Evolutionary conservation across 495 filamentous ascomycete species (phyloP).

Genomic region (Corynascus novoguineensis): DNA sequence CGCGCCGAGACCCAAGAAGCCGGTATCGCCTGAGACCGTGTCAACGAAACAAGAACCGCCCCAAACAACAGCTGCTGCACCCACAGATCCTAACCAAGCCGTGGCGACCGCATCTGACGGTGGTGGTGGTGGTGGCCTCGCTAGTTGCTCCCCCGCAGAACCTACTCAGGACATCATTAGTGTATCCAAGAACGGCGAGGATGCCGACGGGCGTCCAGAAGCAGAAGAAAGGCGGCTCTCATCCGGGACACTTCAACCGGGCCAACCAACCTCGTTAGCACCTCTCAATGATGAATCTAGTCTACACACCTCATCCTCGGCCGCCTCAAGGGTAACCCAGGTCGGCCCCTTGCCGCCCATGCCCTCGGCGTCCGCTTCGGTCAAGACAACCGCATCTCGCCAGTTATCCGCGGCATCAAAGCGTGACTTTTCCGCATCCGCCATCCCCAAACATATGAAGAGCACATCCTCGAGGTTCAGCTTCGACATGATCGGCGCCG

Average conservation of each 20-base stretch:
- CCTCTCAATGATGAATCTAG: conserved; percentile 36
- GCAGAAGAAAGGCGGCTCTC: not conserved
- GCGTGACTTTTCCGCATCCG: conserved; percentile 42
- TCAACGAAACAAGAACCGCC: not conserved
- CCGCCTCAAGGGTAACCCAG: conserved; percentile 29
- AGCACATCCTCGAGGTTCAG: conserved; percentile 87
- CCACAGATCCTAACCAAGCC: not conserved
- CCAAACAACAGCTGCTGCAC: not conserved
- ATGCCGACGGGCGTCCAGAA: not conserved
- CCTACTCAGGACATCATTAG: not conserved
- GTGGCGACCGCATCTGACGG: too few relatives aligned
- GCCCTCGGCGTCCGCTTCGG: conserved; percentile 25
- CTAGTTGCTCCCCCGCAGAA: not conserved
- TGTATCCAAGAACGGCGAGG: too few relatives aligned
- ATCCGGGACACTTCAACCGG: conserved; percentile 4
- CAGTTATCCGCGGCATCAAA: conserved; percentile 37
- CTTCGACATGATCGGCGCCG: conserved; percentile 85
- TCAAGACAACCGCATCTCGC: conserved; percentile 27
- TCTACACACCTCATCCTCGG: conserved; percentile 27
- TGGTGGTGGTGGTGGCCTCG: not conserved
- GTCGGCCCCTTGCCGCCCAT: conserved; percentile 11
- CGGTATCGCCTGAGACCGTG: conserved; percentile 26
- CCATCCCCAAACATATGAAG: conserved; percentile 68
- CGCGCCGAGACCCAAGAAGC: conserved; percentile 63
- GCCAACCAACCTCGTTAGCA: conserved; percentile 28